Percentiles rank a stretch among this genome's conserved stretches.
These are phyloP conservation scores for Herpetomonas tarakana DNA, from an alignment of 208 protist species.

Conservation along the genomic window DNA sequence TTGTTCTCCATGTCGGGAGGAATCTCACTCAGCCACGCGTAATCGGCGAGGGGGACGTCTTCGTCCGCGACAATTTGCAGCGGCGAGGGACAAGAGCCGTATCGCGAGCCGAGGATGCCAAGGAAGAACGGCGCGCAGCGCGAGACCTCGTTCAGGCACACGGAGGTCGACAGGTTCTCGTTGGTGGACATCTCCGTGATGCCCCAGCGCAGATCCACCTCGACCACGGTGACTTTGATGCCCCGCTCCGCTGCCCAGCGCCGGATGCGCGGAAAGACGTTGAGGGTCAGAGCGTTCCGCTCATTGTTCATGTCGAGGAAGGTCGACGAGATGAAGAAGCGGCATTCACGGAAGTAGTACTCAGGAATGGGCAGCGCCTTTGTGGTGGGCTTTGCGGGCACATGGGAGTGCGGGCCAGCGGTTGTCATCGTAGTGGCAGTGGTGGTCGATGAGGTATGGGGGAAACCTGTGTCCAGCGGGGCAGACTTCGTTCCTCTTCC, in stretches of 20 bases:
- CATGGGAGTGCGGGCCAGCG: too few relatives aligned
- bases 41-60: constrained; percentile 66
- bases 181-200: constrained; percentile 82
- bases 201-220: constrained; percentile 96
- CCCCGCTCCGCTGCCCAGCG: constrained; percentile 59
- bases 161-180: constrained; percentile 71
- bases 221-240: constrained; percentile 73
- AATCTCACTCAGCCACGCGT: constrained; percentile 53
- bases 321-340: constrained; percentile 95
- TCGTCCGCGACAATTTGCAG: constrained; percentile 71
- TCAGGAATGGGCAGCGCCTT: too few relatives aligned
- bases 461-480: too few relatives aligned
- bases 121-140: constrained; percentile 94
- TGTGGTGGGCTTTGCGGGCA: too few relatives aligned
- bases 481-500: too few relatives aligned
- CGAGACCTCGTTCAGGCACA: constrained; percentile 95
- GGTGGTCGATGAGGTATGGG: too few relatives aligned
- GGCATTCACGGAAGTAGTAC: constrained; percentile 48
- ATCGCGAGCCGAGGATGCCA: constrained; percentile 90
- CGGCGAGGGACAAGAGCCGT: constrained; percentile 69
- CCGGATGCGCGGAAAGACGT: constrained; percentile 92
- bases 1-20: constrained; percentile 14
- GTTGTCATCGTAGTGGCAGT: too few relatives aligned
- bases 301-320: constrained; percentile 97
- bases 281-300: constrained; percentile 88